These are phyloP conservation scores for Colletotrichum cuscutae DNA, from an alignment of 2,329 filamentous ascomycete species.

Conservation along the genomic window DNA sequence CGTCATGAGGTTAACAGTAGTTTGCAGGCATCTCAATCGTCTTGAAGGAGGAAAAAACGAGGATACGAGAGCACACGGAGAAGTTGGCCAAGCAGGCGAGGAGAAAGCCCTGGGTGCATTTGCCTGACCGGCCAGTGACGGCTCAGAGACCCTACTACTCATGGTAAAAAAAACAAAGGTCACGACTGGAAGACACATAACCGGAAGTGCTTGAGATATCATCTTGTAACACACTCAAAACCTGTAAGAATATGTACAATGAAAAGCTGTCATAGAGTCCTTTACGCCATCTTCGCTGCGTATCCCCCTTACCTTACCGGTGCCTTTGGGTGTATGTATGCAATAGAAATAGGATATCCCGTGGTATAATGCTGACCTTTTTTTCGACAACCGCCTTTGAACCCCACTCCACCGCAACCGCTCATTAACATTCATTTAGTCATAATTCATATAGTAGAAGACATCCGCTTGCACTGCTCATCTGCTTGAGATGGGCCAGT, in stretches of 20 bases:
- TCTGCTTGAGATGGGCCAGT: not conserved
- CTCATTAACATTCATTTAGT: constrained; percentile 19
- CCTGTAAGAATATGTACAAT: constrained; percentile 34
- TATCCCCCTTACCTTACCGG: not conserved
- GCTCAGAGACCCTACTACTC: constrained; percentile 90
- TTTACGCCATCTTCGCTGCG: constrained; percentile 8
- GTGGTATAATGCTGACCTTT: constrained; percentile 4
- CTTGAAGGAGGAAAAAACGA: constrained; percentile 93
- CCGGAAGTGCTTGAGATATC: not conserved
- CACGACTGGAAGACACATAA: not conserved
- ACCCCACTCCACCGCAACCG: not conserved
- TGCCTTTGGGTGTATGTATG: not conserved
- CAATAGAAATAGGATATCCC: not conserved
- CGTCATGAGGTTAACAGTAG: not conserved
- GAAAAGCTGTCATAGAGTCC: constrained; percentile 15
- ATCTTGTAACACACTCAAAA: constrained; percentile 11
- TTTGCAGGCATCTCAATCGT: constrained; percentile 77
- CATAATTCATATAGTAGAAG: constrained; percentile 19
- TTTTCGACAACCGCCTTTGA: not conserved
- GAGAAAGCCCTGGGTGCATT: constrained; percentile 84
- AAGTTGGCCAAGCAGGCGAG: constrained; percentile 79
- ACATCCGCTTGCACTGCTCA: not conserved
- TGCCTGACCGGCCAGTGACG: constrained; percentile 86
- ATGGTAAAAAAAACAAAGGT: constrained; percentile 69
- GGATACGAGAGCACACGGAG: constrained; percentile 83